Evolutionary conservation across 192 early-diverging fungal species (phyloP).

Genomic region (Dissophora ornata): DNA sequence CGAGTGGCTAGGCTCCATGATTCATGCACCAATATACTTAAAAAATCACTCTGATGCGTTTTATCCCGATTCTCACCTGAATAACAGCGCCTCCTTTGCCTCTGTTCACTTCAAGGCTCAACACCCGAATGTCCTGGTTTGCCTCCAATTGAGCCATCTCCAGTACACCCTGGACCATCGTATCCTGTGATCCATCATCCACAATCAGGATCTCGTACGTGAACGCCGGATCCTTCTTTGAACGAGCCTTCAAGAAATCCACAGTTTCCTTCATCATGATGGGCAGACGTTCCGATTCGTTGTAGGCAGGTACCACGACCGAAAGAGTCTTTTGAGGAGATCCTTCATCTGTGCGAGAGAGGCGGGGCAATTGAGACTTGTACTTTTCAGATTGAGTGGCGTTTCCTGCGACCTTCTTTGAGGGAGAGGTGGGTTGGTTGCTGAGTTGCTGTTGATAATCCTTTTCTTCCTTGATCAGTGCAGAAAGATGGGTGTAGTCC

Average conservation of each 20-base stretch:
- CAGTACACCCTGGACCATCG: conserved; percentile 75
- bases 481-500: conserved; percentile 36
- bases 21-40: not conserved
- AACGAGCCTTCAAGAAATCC: conserved; percentile 67
- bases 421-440: too few species aligned
- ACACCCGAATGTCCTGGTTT: conserved; percentile 72
- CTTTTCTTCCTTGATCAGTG: conserved; percentile 45
- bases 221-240: conserved; percentile 56
- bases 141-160: conserved; percentile 69
- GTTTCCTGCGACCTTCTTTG: conserved; percentile 53
- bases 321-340: conserved; percentile 69
- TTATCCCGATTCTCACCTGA: conserved; percentile 61
- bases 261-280: conserved; percentile 87
- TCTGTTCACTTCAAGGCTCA: conserved; percentile 84
- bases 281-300: conserved; percentile 87
- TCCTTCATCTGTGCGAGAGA: conserved; percentile 61
- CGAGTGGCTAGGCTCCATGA: not conserved
- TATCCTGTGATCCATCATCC: conserved; percentile 91
- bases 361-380: conserved; percentile 54
- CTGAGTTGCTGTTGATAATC: conserved; percentile 24
- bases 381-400: conserved; percentile 64
- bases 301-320: conserved; percentile 91
- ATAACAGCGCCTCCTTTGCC: conserved; percentile 96
- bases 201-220: conserved; percentile 91
- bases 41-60: not conserved